phyloP scores from a whole-genome alignment of 495 filamentous ascomycete genomes.

The Aspergillus haitiensis region DNA sequence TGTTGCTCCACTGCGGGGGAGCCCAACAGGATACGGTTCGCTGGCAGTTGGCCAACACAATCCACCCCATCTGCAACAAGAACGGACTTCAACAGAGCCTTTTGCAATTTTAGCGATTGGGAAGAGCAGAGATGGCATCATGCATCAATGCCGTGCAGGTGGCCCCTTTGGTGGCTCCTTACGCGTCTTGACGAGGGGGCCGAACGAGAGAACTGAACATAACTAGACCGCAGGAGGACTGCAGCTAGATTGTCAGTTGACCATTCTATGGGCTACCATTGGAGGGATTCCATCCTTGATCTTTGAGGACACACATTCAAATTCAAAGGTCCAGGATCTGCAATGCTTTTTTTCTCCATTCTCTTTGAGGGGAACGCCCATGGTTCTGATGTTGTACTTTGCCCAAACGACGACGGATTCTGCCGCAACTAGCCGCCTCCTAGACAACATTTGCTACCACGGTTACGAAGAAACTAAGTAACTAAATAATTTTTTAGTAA shows the following conservation, averaged over 20 bases:
- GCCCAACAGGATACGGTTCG: constrained; percentile 22
- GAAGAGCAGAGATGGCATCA: too few relatives aligned
- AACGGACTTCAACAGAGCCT: neutral
- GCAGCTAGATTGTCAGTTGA: neutral
- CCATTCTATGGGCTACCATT: neutral
- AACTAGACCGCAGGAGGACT: neutral
- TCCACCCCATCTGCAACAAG: constrained; percentile 19
- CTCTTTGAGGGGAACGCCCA: too few relatives aligned
- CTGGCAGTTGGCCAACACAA: constrained; percentile 24
- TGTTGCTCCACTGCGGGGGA: constrained; percentile 40
- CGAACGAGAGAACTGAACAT: constrained; percentile 1
- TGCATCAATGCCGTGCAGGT: neutral
- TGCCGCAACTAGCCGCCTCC: too few relatives aligned
- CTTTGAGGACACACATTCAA: neutral
- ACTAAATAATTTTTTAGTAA: too few relatives aligned
- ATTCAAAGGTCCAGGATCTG: too few relatives aligned
- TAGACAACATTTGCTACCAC: too few relatives aligned
- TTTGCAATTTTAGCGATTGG: neutral
- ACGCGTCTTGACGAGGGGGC: neutral
- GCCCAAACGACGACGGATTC: too few relatives aligned
- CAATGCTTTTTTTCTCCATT: too few relatives aligned
- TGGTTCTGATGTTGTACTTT: too few relatives aligned
- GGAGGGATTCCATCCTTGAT: constrained; percentile 2
- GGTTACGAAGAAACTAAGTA: too few relatives aligned
- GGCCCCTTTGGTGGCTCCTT: neutral